Conservation (phyloP, 441 rosid species). For the Theobroma grandiflorum region DNA sequence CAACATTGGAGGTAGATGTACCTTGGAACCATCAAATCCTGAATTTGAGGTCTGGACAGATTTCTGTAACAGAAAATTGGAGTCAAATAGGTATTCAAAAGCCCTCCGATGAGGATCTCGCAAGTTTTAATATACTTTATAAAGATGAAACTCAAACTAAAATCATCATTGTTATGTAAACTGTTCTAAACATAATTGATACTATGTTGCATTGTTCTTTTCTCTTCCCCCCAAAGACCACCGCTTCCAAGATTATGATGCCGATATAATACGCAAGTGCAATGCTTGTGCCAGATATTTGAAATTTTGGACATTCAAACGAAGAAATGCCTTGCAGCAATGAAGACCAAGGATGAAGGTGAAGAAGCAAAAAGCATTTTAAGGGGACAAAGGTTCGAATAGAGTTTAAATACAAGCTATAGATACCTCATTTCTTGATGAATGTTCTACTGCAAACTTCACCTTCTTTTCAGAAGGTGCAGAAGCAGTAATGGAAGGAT, state of each 20-base stretch:
- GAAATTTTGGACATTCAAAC: not conserved
- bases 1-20: conserved; percentile 16
- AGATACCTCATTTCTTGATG: conserved; percentile 58
- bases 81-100: not conserved
- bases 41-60: conserved; percentile 40
- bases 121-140: not conserved
- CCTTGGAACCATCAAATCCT: conserved; percentile 45
- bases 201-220: not conserved
- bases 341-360: too few species aligned
- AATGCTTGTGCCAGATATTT: not conserved
- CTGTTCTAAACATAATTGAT: conserved; percentile 2
- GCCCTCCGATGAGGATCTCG: not conserved
- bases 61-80: conserved; percentile 31
- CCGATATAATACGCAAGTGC: not conserved
- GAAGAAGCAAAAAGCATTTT: too few species aligned
- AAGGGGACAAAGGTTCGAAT: too few species aligned
- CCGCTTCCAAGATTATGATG: not conserved
- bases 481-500: conserved; percentile 34
- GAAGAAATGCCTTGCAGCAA: not conserved
- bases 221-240: not conserved
- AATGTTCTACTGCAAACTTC: conserved; percentile 31
- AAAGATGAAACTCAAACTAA: not conserved
- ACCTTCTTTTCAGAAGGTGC: conserved; percentile 40
- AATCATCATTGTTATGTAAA: not conserved
- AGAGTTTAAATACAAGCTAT: not conserved